Conservation (phyloP, 108 stramenopile genomes). For the Skeletonema tropicum region DNA sequence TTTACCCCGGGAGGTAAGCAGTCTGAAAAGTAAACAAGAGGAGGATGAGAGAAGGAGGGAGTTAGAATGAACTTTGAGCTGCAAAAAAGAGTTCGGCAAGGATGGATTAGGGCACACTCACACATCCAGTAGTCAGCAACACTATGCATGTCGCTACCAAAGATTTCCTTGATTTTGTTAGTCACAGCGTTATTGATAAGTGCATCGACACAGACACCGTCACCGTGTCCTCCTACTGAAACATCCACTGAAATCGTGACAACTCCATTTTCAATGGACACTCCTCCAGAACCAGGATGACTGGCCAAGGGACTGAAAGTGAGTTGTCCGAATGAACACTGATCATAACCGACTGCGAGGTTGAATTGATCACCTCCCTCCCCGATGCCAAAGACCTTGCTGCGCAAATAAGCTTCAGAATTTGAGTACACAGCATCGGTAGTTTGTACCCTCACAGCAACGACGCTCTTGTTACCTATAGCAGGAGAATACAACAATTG, state of each 20-base stretch:
- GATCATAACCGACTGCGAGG: constrained; percentile 27
- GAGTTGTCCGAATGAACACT: constrained; percentile 39
- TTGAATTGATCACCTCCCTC: background rate
- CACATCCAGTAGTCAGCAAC: constrained; percentile 31
- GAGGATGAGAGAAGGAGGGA: too few species aligned
- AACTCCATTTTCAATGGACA: constrained; percentile 11
- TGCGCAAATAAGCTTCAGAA: background rate
- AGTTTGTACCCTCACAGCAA: constrained; percentile 38
- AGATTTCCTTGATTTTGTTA: background rate
- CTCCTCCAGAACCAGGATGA: background rate
- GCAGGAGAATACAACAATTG: background rate
- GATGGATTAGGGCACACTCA: too few species aligned
- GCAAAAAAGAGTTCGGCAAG: too few species aligned
- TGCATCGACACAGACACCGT: too few species aligned
- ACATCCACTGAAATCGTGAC: background rate
- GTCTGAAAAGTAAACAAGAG: background rate
- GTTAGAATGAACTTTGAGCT: background rate
- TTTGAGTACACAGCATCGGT: constrained; percentile 12
- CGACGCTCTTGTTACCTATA: constrained; percentile 17
- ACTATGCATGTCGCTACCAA: constrained; percentile 3
- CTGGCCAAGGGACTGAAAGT: constrained; percentile 11
- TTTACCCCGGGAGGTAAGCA: constrained; percentile 5
- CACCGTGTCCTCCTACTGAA: background rate
- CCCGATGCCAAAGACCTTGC: constrained; percentile 1
- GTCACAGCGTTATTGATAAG: constrained; percentile 28